Base-by-base conservation (phyloP, 371 early-diverging fungal genomes). In the Entomophthora muscae region DNA sequence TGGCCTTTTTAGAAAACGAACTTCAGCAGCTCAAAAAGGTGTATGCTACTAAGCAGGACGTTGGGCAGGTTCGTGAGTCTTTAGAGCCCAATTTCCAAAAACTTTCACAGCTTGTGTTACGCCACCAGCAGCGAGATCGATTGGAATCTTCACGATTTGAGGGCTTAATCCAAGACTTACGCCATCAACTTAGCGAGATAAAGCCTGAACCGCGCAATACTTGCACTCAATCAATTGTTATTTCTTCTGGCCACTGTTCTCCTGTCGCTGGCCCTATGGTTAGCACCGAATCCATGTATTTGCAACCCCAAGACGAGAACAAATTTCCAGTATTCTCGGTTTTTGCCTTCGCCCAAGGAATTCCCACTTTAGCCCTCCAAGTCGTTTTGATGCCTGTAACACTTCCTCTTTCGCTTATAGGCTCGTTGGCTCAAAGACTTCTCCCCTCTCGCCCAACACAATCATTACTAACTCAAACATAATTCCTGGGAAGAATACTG, bases 1-100 rank as follows among this genome's bases (percentile, higher is more conserved):
- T 81, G 23, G 73, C 76, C 17, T 63, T 74, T 24, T 69, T 83
- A 63, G 81, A 83, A 68, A 73, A 78, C 1, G 81, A 82, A 65
- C 66, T 84, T 31, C 64, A 73, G 22, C 72, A 68, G 33, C 67
- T 82, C 65, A 76, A 78, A 57, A 72, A 75, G 53, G 82, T 79
- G 5, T 81, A 75, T 70, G 83, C 82, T 21, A 84, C 83, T 28
- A 82, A 82, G 70, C 72, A 76, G 26, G 84, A 82, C 61, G 66
- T 84, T n/a, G 73, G 73, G 24, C 79, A 81, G 66, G 78, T 78
- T 3, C 67, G 69, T 62, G 71, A 72, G 67, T 66, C 61, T 64
- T 70, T 74, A 61, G 74, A 74, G 65, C 74, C 74, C 12, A 71
- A 72, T 1, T 64, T 74, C 12, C 22, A 55, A 24, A 22, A 55